Evolutionary conservation across 2,329 filamentous ascomycete genomes (phyloP).

Genomic region (Colletotrichum sansevieriae): DNA sequence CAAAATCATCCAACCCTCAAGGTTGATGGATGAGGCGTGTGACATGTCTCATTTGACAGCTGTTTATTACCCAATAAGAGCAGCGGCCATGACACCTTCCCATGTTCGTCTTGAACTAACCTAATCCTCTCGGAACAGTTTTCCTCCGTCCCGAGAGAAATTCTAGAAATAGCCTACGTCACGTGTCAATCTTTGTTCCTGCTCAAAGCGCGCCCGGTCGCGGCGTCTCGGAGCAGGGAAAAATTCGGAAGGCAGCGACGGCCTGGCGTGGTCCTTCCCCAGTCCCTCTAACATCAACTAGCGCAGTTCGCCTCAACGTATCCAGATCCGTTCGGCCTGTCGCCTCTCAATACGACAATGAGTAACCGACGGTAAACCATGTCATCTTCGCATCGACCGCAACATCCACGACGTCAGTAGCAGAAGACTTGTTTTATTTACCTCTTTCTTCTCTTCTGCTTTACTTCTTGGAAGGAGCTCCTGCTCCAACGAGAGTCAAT

Average conservation of each 20-base stretch:
- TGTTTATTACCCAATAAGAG: constrained; percentile 27
- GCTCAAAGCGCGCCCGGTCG: constrained; percentile 18
- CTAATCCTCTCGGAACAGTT: constrained; percentile 7
- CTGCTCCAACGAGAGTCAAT: constrained; percentile 8
- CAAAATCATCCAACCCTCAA: not conserved
- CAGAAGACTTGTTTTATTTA: constrained; percentile 9
- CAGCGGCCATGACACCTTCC: not conserved
- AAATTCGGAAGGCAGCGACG: constrained; percentile 40
- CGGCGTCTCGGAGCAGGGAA: constrained; percentile 37
- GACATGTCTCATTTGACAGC: not conserved
- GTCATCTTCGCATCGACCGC: constrained; percentile 29
- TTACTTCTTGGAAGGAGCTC: constrained; percentile 11
- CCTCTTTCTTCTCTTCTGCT: not conserved
- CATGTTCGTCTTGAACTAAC: not conserved
- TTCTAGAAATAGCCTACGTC: constrained; percentile 21
- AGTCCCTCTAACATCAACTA: constrained; percentile 32
- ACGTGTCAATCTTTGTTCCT: constrained; percentile 14
- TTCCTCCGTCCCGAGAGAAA: constrained; percentile 1
- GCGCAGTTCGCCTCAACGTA: constrained; percentile 41
- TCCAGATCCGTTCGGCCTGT: constrained; percentile 28
- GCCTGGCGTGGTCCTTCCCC: constrained; percentile 15
- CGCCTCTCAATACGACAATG: constrained; percentile 38
- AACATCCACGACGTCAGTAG: constrained; percentile 26
- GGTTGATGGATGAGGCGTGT: not conserved
- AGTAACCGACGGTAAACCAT: constrained; percentile 22